Base-by-base conservation (phyloP, 1,284 basidiomycete species). In the Cutaneotrichosporon sp. region DNA sequence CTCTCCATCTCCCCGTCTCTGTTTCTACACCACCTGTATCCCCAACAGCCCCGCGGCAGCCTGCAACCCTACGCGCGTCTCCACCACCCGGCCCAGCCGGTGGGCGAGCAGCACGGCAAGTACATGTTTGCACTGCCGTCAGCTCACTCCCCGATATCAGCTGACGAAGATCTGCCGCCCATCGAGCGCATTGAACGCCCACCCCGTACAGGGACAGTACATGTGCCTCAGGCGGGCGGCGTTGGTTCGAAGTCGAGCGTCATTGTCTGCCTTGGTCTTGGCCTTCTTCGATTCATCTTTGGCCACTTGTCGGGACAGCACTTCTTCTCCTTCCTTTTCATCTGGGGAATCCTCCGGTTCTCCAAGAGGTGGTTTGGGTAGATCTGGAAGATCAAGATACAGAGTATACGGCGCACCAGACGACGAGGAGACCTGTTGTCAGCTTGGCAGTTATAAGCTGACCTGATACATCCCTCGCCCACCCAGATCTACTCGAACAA, bases 191-290 rank as follows among this genome's bases (percentile, higher is more conserved):
- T 77, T 75, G 71, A 73, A 77, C 22, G 69, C 69, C 58, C 72
- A 79, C 2, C 77, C 76, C 11, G 75, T 65, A 65, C 77, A 79
- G 5, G 77, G 76, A 61, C 77, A 79, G 64, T 74, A 78, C 70
- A 74, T 69, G 51, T 53, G 16, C 5, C n/a, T 55, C 32, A 69
- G 64, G 1, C 13, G 13, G 2, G 13, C 50, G 1, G 63, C 58
- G 47, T n/a, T n/a, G 26, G 40, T 18, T 6, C 6, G 58, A 1
- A 38, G 18, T 6, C 46, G 42, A 3, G 32, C 51, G 34, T 32
- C 26, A 31, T 34, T 22, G 16, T n/a, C 9, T n/a, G 6, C 30
- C n/a, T 26, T 11, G 36, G 63, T 34, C 11, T 16, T 21, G n/a
- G 34, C 38, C 13, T 16, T 9, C 21, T 30, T 46, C 7, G 21